Evolutionary conservation across 345 rosid genomes (phyloP), one percentile per base, ranked within the genome.

Genomic region (Citrus inodora): DNA sequence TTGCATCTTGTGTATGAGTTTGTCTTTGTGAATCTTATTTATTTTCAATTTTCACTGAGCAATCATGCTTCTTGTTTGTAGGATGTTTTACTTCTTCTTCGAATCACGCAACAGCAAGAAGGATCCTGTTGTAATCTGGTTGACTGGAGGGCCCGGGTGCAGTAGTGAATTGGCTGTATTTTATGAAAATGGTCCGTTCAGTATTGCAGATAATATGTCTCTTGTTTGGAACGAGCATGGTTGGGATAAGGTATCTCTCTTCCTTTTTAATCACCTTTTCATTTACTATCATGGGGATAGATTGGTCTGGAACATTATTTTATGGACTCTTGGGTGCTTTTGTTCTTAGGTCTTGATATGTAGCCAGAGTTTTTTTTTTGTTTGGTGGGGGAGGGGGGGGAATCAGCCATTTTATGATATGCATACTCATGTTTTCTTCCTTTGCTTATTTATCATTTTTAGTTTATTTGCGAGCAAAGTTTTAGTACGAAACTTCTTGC

Each of bases 71-170:
- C 60, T 77, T 80, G 76, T 77, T 71, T 82, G 76, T 82, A 94
- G 99, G 84, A 78, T 97, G 93, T 97, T 97, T 77, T 97, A 97
- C 88, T 97, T 97, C 88, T 93, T 97, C 89, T 97, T 94, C 78
- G 99, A 97, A 83, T 94, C 99, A n/a, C 90, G 99, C 59, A 80
- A 79, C 79, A 93, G 86, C 80, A 86, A 88, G 87, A 81, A 85
- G 67, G 98, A 87, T 58, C 99, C 99, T 62, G 78, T 97, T 72
- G 99, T 97, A 70, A 92, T 97, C 68, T 97, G 98, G 99, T 89
- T 97, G 91, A 94, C 97, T 19, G 99, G 99, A 82, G 98, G 99
- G 14, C 99, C 99, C 28, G 99, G 99, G 51, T 94, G 99, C 78
- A 94, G 99, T 78, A 93, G 98, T 76, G 99, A 97, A 78, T 79